Evolutionary conservation across 306 rosid genomes (phyloP).

Genomic region (Purshia tridentata): DNA sequence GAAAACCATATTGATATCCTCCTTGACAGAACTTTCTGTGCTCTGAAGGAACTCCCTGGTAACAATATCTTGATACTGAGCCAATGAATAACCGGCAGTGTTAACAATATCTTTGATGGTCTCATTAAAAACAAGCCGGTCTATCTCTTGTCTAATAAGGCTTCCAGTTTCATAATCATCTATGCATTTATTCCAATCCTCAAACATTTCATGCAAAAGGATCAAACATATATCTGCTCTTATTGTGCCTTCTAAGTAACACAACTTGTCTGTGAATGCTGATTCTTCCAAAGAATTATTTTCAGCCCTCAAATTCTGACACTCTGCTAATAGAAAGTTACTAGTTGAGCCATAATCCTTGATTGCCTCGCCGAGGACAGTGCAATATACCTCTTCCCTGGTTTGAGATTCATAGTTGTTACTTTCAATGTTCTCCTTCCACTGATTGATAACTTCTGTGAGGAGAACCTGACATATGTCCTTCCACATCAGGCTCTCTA

Average conservation of each 20-base stretch:
- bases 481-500: conserved; percentile 43
- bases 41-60: background rate
- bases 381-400: conserved; percentile 41
- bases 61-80: conserved; percentile 18
- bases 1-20: conserved; percentile 49
- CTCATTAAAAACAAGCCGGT: conserved; percentile 37
- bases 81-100: conserved; percentile 15
- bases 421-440: conserved; percentile 39
- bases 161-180: conserved; percentile 26
- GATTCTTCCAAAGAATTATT: conserved; percentile 12
- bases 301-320: conserved; percentile 8
- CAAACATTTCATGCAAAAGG: conserved; percentile 32
- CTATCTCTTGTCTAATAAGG: conserved; percentile 35
- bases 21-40: conserved; percentile 34
- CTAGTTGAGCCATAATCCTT: conserved; percentile 26
- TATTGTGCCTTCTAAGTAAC: conserved; percentile 28
- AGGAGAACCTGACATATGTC: conserved; percentile 28
- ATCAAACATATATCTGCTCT: conserved; percentile 39
- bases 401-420: conserved; percentile 38
- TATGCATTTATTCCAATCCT: conserved; percentile 39
- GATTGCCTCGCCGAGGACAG: conserved; percentile 34
- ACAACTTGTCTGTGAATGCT: conserved; percentile 9
- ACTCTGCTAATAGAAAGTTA: conserved; percentile 21
- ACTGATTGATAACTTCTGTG: conserved; percentile 39
- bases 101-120: conserved; percentile 30